Base-by-base conservation (phyloP, 2,329 filamentous ascomycete genomes). In the Scedosporium apiospermum region DNA sequence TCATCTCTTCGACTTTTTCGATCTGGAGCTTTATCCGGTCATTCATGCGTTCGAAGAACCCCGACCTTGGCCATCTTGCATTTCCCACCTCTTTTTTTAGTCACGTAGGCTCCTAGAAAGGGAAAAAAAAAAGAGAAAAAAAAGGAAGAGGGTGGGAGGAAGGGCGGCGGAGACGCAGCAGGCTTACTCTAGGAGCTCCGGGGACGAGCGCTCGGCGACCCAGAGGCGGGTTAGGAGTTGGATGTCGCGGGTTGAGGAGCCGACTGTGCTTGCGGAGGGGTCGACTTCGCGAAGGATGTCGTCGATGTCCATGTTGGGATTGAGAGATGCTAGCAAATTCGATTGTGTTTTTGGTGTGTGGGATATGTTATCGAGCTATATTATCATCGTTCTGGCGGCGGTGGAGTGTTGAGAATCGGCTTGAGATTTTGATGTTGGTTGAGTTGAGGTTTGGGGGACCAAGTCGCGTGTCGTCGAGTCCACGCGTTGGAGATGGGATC, bases 221-320 rank as follows among this genome's bases (percentile, higher is more conserved):
- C 93, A 99, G 69, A 88, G 89, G 69, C 93, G 88, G 68, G 93
- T 97, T 68, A 99, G 79, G 61, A 90, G 86, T 74, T 97, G 92
- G 67, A 98, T 82, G 75, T 98, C 93, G 70, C 86, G 82, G 51
- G 82, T 87, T 68, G 85, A 83, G 60, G 77, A 76, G 2, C 85
- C 83, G 18, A 84, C 74, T 42, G 78, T 73, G 67, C 84, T 77
- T 62, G 77, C 75, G 64, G 78, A 73, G 59, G 82, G 85, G 73
- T 91, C 87, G 68, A 92, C 86, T 70, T 88, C 86, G 69, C 85
- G 85, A 65, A 92, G 82, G 67, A 93, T 91, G 72, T 92, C 89
- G 74, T 90, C 87, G 68, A 93, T 92, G 27, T 91, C 88, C 88
- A 91, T 91, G 63, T 58, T n/a, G 16, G 12, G 5, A 46, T 61